Evolutionary conservation across 148 eudicot species (phyloP).

Genomic region (Bassia scoparia): DNA sequence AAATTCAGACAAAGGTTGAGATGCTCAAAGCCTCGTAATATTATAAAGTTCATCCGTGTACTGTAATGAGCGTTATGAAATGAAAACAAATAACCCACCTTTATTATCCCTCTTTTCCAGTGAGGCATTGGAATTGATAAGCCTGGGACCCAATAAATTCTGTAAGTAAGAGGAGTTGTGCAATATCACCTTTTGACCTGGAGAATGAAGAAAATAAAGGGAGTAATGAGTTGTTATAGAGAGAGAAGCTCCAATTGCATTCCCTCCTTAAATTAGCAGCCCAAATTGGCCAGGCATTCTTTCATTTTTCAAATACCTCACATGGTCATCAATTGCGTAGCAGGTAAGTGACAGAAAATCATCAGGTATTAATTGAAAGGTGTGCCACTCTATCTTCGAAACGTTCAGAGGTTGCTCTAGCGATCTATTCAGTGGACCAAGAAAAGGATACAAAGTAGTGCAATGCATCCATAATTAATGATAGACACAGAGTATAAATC

Average conservation of each 20-base stretch:
- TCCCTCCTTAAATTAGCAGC: too few species aligned
- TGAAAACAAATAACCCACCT: constrained; percentile 23
- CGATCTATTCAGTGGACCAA: background rate
- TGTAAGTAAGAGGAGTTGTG: constrained; percentile 79
- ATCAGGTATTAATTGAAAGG: background rate
- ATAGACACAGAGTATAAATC: background rate
- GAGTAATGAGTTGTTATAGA: background rate
- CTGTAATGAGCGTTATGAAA: too few species aligned
- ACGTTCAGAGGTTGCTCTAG: background rate
- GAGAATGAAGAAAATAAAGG: background rate
- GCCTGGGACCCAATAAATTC: constrained; percentile 89
- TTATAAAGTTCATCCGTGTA: too few species aligned
- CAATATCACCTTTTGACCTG: constrained; percentile 78
- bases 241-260: background rate
- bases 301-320: background rate
- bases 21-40: too few species aligned
- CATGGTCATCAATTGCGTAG: background rate
- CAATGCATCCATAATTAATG: too few species aligned
- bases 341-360: background rate
- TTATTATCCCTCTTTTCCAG: constrained; percentile 63
- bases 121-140: constrained; percentile 79
- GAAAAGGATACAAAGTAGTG: background rate
- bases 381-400: background rate
- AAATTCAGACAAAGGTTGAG: too few species aligned
- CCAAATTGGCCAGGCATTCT: background rate